Base-by-base conservation (phyloP, 805 yeast genomes). In the Metschnikowia kofuensis region DNA sequence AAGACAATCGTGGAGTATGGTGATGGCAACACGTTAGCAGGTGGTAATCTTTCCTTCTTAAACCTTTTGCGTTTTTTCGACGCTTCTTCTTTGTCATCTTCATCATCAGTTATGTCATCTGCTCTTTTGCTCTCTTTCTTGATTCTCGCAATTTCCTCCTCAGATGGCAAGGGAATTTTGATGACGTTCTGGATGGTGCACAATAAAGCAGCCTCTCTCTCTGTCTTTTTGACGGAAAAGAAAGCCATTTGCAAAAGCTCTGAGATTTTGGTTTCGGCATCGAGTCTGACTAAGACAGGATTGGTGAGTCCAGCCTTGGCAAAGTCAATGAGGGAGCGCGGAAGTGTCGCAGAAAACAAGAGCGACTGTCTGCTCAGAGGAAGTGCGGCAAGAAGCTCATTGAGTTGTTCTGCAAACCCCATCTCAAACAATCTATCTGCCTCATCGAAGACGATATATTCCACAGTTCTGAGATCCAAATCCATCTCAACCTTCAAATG, bases 401-500 rank as follows among this genome's bases (percentile, higher is more conserved):
- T 89, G 62, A 92, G 77, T 63, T 92, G 97, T 61, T 89, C 97
- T 29, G 91, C 85, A 65, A 92, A 92, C 49, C 98, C 97, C 89
- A 90, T 84, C 71, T 92, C 99, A 62, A 92, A 92, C 61, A 92
- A 78, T 65, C 98, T 79, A 75, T 92, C 99, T 34, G 98, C 98
- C 73, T 92, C 99, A 70, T 92, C 99, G 65, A 92, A 92, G 1
- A 91, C 96, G 39, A 91, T 86, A 62, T 87, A 92, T 65, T 94
- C 96, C 14, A 94, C 82, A 2, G 89, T 78, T 55, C 79, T 81
- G 67, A 94, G 76, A 62, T 89, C 96, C 47, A 94, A 73, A 52
- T 80, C 80, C 99, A 94, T 94, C 71, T 94, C 99, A 28, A 92
- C 91, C 66, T 92, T 89, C 64, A 94, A 78, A 78, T 94, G 99